phyloP scores from a whole-genome alignment of 805 yeast genomes.

The Nakazawaea populi region DNA sequence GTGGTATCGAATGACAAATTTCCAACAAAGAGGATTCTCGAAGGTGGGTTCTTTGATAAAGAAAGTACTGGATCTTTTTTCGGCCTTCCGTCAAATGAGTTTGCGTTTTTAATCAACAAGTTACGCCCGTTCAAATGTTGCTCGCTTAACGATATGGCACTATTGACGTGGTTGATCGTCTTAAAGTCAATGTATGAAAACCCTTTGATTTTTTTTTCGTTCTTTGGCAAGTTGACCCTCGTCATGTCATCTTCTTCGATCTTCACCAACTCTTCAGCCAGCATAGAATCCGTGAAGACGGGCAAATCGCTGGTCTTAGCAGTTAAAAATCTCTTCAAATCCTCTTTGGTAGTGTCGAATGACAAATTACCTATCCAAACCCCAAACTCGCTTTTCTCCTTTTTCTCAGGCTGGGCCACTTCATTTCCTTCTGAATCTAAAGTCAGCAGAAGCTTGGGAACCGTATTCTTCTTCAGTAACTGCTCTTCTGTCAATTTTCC shows the following conservation, averaged over 20 bases:
- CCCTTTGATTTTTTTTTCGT: constrained; percentile 66
- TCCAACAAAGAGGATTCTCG: constrained; percentile 86
- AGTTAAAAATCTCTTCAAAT: constrained; percentile 56
- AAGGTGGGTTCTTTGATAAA: constrained; percentile 75
- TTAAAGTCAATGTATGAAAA: constrained; percentile 87
- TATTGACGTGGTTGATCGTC: constrained; percentile 49
- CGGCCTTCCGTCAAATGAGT: constrained; percentile 86
- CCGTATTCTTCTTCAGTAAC: constrained; percentile 26
- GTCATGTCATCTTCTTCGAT: constrained; percentile 57
- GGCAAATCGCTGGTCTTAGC: constrained; percentile 45
- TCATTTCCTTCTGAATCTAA: constrained; percentile 18
- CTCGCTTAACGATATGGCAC: constrained; percentile 68
- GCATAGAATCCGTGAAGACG: constrained; percentile 19
- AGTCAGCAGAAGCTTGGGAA: constrained; percentile 27
- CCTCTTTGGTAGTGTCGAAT: constrained; percentile 76
- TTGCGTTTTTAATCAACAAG: constrained; percentile 74
- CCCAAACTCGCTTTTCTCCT: constrained; percentile 51
- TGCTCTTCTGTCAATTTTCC: constrained; percentile 62
- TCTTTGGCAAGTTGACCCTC: constrained; percentile 76
- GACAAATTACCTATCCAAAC: constrained; percentile 95
- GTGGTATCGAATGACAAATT: constrained; percentile 91
- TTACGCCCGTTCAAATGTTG: constrained; percentile 75
- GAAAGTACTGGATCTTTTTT: constrained; percentile 35
- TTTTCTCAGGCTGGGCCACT: constrained; percentile 3
- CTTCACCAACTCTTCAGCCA: constrained; percentile 22